A percentile compares a stretch with the other conserved stretches of the same genome.
phyloP scores from a whole-genome alignment of 164 flowering plant species.

The Magnolia changhungtana region DNA sequence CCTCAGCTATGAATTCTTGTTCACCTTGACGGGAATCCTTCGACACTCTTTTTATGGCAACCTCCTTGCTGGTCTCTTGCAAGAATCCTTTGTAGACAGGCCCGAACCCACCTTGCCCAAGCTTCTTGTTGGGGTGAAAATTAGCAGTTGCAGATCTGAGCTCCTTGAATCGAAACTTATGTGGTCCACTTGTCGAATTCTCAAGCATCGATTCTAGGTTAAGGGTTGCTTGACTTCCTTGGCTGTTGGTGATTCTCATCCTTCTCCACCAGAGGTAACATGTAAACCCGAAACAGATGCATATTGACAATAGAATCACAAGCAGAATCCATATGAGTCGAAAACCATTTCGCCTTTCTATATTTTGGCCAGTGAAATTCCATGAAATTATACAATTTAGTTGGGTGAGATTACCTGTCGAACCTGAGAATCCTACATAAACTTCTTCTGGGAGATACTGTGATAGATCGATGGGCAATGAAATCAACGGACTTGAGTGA shows the following conservation, averaged over 20 bases:
- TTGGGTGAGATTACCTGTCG: conserved; percentile 23
- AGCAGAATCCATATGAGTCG: conserved; percentile 15
- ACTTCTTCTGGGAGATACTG: conserved; percentile 10
- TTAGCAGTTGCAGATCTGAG: conserved; percentile 43
- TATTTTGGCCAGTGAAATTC: conserved; percentile 28
- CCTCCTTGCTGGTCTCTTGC: conserved; percentile 23
- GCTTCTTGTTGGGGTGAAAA: conserved; percentile 37
- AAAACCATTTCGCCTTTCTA: background rate
- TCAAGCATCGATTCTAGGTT: background rate
- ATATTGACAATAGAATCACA: conserved; percentile 19
- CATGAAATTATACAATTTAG: conserved; percentile 39
- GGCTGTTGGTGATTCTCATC: background rate
- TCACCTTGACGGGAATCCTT: conserved; percentile 41
- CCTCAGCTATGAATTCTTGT: conserved; percentile 51
- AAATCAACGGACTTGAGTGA: conserved; percentile 16
- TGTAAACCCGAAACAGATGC: background rate
- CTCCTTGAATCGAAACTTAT: conserved; percentile 38
- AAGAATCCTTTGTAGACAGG: conserved; percentile 51
- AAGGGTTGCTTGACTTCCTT: background rate
- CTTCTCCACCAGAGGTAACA: background rate
- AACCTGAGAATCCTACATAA: conserved; percentile 18
- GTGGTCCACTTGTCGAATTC: conserved; percentile 25
- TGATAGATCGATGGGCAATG: conserved; percentile 29
- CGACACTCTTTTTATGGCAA: conserved; percentile 50
- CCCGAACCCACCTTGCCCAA: conserved; percentile 68